These are phyloP conservation scores for Sclerotinia trifoliorum DNA, from an alignment of 2,329 filamentous ascomycete species.

Conservation along the genomic window DNA sequence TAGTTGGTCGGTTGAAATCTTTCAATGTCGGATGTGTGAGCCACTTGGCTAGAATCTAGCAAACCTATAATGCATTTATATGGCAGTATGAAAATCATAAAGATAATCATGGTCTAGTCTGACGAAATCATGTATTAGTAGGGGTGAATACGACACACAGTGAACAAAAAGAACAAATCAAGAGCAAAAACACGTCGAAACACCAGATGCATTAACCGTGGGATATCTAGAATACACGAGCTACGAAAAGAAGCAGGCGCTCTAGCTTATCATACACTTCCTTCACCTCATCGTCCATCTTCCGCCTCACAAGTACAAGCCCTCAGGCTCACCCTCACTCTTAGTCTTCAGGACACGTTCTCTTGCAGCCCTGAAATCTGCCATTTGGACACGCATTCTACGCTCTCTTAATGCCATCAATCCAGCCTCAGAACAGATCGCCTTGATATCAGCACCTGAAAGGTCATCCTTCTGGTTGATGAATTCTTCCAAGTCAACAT, in stretches of 20 bases:
- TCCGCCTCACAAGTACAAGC: conserved; percentile 81
- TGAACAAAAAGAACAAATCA: not conserved
- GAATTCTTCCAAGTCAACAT: conserved; percentile 98
- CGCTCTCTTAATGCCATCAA: conserved; percentile 90
- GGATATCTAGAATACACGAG: conserved; percentile 36
- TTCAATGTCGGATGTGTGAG: not conserved
- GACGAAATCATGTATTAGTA: not conserved
- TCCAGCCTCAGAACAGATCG: conserved; percentile 96
- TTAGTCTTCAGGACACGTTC: conserved; percentile 98
- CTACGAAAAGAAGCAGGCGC: conserved; percentile 31
- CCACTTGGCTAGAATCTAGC: not conserved
- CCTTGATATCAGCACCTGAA: conserved; percentile 96
- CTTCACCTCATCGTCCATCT: conserved; percentile 8
- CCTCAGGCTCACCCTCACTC: conserved; percentile 97
- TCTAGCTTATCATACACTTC: conserved; percentile 22
- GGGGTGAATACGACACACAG: not conserved
- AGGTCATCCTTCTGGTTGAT: conserved; percentile 98
- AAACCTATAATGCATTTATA: not conserved
- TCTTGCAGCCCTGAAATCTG: conserved; percentile 88
- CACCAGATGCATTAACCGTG: conserved; percentile 12
- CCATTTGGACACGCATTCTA: conserved; percentile 98
- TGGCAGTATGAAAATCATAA: not conserved
- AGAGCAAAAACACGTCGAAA: not conserved
- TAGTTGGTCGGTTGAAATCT: not conserved
- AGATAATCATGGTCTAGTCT: not conserved